A percentile compares a stretch with the other conserved stretches of the same genome.
Conservation (phyloP, 202 grass and related monocot genomes). For the Elaeis oleifera region DNA sequence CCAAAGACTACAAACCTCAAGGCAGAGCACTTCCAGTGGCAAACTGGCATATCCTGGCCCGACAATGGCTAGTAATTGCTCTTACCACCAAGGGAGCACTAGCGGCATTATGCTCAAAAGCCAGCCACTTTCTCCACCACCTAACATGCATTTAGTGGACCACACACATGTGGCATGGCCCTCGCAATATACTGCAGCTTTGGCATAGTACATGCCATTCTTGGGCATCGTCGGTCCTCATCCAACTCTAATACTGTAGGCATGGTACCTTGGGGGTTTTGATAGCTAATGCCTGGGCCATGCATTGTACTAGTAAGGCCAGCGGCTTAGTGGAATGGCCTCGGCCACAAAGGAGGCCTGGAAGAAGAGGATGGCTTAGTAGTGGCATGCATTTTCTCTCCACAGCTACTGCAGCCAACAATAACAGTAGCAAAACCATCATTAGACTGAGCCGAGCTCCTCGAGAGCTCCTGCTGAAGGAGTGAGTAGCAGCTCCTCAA, state of each 20-base stretch:
- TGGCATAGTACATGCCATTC: conserved; percentile 25
- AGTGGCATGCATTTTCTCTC: conserved; percentile 50
- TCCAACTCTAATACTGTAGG: conserved; percentile 10
- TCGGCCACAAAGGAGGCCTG: conserved; percentile 73
- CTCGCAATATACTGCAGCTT: conserved; percentile 18
- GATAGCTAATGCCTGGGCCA: conserved; percentile 25
- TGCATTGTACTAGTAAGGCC: conserved; percentile 25
- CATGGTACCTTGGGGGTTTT: conserved; percentile 31
- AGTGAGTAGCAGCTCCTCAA: conserved; percentile 13
- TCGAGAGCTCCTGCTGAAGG: background rate
- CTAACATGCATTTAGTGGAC: conserved; percentile 45
- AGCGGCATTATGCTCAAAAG: conserved; percentile 45
- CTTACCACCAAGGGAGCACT: conserved; percentile 42
- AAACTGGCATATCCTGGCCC: too few relatives aligned
- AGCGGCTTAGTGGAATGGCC: conserved; percentile 18
- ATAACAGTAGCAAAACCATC: conserved; percentile 25
- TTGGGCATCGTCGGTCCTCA: conserved; percentile 15
- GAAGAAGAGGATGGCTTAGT: conserved; percentile 87
- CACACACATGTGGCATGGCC: conserved; percentile 37
- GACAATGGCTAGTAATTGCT: conserved; percentile 9
- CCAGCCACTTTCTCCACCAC: conserved; percentile 50
- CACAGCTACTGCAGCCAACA: conserved; percentile 53
- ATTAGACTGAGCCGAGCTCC: conserved; percentile 1
- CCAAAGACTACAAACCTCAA: background rate
- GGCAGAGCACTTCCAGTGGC: background rate